Percentiles rank a stretch among this genome's conserved stretches.
phyloP scores from a whole-genome alignment of 2,329 filamentous ascomycete species.

The Fusarium aywerte region DNA sequence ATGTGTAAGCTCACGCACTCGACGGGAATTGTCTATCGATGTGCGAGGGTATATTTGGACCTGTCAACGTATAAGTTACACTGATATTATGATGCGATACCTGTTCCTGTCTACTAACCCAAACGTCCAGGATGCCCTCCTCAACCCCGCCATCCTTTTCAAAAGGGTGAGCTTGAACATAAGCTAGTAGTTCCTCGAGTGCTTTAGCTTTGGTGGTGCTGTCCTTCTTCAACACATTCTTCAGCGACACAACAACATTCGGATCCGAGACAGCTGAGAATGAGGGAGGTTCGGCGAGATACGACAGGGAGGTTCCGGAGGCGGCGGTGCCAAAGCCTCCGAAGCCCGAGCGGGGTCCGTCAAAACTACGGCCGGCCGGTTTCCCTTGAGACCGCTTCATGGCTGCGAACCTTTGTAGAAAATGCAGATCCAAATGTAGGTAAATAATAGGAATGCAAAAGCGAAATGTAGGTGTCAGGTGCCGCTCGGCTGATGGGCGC shows the following conservation, averaged over 20 bases:
- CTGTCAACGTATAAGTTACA: constrained; percentile 57
- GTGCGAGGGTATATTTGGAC: constrained; percentile 86
- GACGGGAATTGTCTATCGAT: constrained; percentile 88
- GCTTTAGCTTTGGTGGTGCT: constrained; percentile 91
- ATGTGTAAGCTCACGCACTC: constrained; percentile 89
- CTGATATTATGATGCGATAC: background rate
- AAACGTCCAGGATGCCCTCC: constrained; percentile 85
- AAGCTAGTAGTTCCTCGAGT: constrained; percentile 81
- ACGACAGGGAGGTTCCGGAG: constrained; percentile 73
- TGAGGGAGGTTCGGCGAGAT: constrained; percentile 86
- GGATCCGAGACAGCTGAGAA: constrained; percentile 80
- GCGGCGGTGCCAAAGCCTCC: constrained; percentile 52
- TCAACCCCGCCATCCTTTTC: constrained; percentile 73
- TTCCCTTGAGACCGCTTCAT: constrained; percentile 49
- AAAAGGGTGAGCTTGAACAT: constrained; percentile 66
- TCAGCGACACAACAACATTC: constrained; percentile 88
- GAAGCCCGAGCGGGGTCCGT: constrained; percentile 42
- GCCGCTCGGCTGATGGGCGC: constrained; percentile 28
- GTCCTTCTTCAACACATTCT: constrained; percentile 93
- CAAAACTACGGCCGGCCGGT: constrained; percentile 41
- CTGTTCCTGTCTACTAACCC: constrained; percentile 64
- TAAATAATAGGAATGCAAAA: background rate
- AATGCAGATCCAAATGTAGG: background rate
- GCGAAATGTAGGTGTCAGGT: constrained; percentile 15
- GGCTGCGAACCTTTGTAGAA: background rate